Percentiles rank a stretch among this genome's conserved stretches.
Conservation (phyloP, 2,329 filamentous ascomycete species). For the Sordariomycetes sp. region DNA sequence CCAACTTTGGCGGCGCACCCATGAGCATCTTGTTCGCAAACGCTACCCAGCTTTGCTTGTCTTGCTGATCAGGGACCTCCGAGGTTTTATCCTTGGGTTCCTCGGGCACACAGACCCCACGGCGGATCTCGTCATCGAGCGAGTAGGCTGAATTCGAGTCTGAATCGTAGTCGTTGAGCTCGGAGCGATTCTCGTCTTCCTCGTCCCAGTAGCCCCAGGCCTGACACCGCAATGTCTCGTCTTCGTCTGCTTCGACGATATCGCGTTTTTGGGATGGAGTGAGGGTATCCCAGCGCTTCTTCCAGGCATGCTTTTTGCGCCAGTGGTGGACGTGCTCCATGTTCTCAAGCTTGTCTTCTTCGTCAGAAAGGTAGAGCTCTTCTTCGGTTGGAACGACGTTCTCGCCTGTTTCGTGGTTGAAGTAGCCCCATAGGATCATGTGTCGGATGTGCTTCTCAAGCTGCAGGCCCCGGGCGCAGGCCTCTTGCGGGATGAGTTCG, state of each 20-base stretch:
- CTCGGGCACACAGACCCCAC: constrained; percentile 19
- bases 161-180: constrained; percentile 8
- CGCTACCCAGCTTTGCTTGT: constrained; percentile 13
- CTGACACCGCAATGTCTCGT: constrained; percentile 22
- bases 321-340: constrained; percentile 28
- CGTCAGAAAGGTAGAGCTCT: constrained; percentile 42
- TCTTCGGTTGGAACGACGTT: constrained; percentile 40
- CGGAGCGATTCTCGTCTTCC: constrained; percentile 10
- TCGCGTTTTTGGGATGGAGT: constrained; percentile 22
- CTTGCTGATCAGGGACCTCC: constrained; percentile 9
- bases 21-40: constrained; percentile 16
- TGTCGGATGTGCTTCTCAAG: constrained; percentile 43
- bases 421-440: constrained; percentile 55
- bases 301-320: constrained; percentile 33
- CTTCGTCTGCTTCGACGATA: constrained; percentile 25
- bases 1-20: constrained; percentile 11
- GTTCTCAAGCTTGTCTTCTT: constrained; percentile 23
- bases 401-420: constrained; percentile 41
- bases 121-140: constrained; percentile 21
- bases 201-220: constrained; percentile 17
- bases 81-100: constrained; percentile 5
- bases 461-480: constrained; percentile 37
- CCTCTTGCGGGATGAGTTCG: constrained; percentile 49
- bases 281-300: constrained; percentile 32
- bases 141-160: constrained; percentile 6